Evolutionary conservation across 495 filamentous ascomycete species (phyloP).

Genomic region (Hypoxylon lienhwacheense): DNA sequence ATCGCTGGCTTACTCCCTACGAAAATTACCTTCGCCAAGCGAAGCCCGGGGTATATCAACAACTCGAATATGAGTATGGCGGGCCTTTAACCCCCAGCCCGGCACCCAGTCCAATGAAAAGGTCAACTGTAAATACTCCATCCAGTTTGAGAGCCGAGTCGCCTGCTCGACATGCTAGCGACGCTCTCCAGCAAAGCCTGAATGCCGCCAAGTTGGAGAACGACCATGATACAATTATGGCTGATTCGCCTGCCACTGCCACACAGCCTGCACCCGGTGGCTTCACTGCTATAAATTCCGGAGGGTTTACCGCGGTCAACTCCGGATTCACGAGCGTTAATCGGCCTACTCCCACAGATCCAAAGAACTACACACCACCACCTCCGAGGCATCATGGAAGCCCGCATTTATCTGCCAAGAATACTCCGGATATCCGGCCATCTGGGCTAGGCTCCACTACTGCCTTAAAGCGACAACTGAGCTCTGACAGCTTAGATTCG

Average conservation of each 20-base stretch:
- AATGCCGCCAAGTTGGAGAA: conserved; percentile 51
- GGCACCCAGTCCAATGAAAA: conserved; percentile 81
- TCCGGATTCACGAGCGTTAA: conserved; percentile 81
- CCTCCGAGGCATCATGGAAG: conserved; percentile 53
- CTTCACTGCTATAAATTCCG: conserved; percentile 79
- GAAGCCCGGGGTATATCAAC: conserved; percentile 96
- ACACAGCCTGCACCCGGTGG: conserved; percentile 52
- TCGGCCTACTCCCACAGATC: conserved; percentile 44
- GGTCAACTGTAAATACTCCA: conserved; percentile 68
- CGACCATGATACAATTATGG: conserved; percentile 56
- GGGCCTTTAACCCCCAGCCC: conserved; percentile 94
- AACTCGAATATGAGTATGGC: conserved; percentile 89
- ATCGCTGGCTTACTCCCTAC: conserved; percentile 93
- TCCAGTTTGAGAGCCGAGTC: conserved; percentile 66
- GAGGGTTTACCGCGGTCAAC: conserved; percentile 50
- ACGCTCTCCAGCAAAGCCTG: conserved; percentile 67
- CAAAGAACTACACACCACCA: conserved; percentile 48
- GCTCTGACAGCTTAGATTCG: conserved; percentile 69
- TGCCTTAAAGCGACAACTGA: conserved; percentile 78
- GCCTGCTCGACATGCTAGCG: conserved; percentile 68
- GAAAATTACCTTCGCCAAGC: conserved; percentile 91
- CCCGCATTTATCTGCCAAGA: conserved; percentile 56
- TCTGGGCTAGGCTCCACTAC: conserved; percentile 56
- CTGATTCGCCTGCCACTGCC: conserved; percentile 51
- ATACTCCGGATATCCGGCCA: conserved; percentile 61